A percentile compares a stretch with the other conserved stretches of the same genome.
Evolutionary conservation across 805 yeast species (phyloP).

Genomic region (Kodamaea nitidulidarum): DNA sequence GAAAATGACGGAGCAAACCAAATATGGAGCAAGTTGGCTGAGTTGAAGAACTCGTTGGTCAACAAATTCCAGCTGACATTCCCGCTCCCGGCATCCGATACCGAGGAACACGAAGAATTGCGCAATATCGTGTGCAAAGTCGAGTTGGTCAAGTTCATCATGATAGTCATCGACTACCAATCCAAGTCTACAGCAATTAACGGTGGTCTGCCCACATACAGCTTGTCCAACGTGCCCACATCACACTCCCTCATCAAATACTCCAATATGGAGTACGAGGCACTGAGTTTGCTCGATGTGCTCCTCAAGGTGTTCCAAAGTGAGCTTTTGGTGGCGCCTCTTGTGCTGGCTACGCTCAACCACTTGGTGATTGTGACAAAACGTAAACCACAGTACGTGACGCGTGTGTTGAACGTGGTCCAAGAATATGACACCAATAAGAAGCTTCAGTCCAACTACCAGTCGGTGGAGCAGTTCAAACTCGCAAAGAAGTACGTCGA

Average conservation of each 20-base stretch:
- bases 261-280: conserved; percentile 58
- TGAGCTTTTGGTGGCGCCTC: conserved; percentile 49
- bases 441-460: conserved; percentile 50
- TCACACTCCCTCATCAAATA: conserved; percentile 65
- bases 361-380: conserved; percentile 60
- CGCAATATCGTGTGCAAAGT: conserved; percentile 57
- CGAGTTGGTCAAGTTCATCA: conserved; percentile 71
- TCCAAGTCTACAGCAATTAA: conserved; percentile 34
- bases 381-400: conserved; percentile 57
- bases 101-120: conserved; percentile 45
- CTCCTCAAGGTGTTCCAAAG: conserved; percentile 54
- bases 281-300: conserved; percentile 62
- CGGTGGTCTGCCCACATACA: conserved; percentile 29
- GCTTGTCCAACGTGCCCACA: conserved; percentile 47
- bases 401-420: conserved; percentile 54
- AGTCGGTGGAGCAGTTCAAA: conserved; percentile 45
- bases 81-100: conserved; percentile 48
- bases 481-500: conserved; percentile 60
- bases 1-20: conserved; percentile 42
- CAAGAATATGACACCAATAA: conserved; percentile 57
- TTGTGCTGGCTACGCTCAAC: conserved; percentile 65
- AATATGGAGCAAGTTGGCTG: conserved; percentile 55
- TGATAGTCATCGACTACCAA: conserved; percentile 41
- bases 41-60: conserved; percentile 57
- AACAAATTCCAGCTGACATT: conserved; percentile 54